These are phyloP conservation scores for Talaromyces sp. DNA, from an alignment of 2,329 filamentous ascomycete genomes.

Conservation along the genomic window DNA sequence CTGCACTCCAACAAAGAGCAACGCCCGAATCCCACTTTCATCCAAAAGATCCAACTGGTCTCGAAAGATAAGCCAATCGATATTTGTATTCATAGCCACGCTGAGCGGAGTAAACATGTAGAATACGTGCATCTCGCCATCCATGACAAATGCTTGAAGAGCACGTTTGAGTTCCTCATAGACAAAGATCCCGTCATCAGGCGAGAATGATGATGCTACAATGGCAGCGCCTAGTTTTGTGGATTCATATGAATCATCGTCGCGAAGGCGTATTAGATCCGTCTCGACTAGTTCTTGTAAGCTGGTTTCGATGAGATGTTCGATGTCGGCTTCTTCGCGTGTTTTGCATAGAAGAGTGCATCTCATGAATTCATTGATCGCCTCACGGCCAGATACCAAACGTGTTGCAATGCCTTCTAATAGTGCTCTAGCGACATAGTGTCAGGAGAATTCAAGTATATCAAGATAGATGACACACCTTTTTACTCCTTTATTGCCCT, in stretches of 20 bases:
- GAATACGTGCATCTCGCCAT: constrained; percentile 75
- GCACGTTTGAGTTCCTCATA: constrained; percentile 66
- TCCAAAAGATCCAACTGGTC: constrained; percentile 68
- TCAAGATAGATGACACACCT: constrained; percentile 44
- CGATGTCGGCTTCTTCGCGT: constrained; percentile 49
- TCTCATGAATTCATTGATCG: constrained; percentile 65
- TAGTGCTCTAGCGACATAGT: constrained; percentile 53
- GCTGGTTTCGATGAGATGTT: constrained; percentile 56
- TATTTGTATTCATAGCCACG: constrained; percentile 40
- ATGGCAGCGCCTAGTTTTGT: constrained; percentile 68
- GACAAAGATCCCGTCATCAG: constrained; percentile 71
- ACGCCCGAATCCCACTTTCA: constrained; percentile 66
- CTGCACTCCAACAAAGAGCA: constrained; percentile 66
- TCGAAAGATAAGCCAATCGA: constrained; percentile 72
- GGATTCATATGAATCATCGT: constrained; percentile 54
- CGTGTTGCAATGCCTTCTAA: constrained; percentile 68
- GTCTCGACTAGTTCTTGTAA: constrained; percentile 56
- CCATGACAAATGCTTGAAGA: constrained; percentile 71
- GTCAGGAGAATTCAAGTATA: background rate
- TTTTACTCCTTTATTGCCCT: constrained; percentile 66
- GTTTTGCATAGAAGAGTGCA: constrained; percentile 65
- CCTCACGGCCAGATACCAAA: constrained; percentile 62
- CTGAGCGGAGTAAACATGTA: constrained; percentile 75
- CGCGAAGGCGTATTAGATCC: constrained; percentile 54
- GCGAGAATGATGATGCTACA: constrained; percentile 68